These are phyloP conservation scores for Cichorium intybus DNA, from an alignment of 140 eudicot species.

Conservation along the genomic window DNA sequence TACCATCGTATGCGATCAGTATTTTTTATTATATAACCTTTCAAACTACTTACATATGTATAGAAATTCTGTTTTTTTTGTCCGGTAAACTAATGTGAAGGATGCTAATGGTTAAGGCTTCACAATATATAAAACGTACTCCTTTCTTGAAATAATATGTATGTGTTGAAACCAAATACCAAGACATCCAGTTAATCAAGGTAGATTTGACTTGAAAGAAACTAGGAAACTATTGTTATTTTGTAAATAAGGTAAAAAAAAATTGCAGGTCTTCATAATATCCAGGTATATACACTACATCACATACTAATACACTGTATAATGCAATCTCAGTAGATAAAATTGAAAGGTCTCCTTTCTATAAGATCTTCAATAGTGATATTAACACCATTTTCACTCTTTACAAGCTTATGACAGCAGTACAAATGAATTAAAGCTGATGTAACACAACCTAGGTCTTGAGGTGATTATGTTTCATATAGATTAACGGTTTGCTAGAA, in stretches of 20 bases:
- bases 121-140: not conserved
- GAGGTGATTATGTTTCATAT: too few species aligned
- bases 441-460: not conserved
- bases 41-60: too few species aligned
- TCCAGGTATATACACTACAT: not conserved
- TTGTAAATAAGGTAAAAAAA: not conserved
- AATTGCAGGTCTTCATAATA: not conserved
- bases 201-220: not conserved
- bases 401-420: too few species aligned
- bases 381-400: too few species aligned
- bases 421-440: not conserved
- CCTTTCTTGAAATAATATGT: not conserved
- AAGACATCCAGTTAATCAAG: not conserved
- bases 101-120: not conserved
- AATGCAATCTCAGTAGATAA: too few species aligned
- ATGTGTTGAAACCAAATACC: not conserved
- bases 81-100: not conserved
- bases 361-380: too few species aligned
- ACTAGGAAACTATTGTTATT: not conserved
- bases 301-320: not conserved
- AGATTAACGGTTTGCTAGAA: not conserved
- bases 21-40: too few species aligned
- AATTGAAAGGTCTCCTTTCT: too few species aligned
- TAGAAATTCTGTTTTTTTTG: not conserved
- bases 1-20: too few species aligned